phyloP scores from a whole-genome alignment of 495 filamentous ascomycete genomes.

The Tuber calosporum region DNA sequence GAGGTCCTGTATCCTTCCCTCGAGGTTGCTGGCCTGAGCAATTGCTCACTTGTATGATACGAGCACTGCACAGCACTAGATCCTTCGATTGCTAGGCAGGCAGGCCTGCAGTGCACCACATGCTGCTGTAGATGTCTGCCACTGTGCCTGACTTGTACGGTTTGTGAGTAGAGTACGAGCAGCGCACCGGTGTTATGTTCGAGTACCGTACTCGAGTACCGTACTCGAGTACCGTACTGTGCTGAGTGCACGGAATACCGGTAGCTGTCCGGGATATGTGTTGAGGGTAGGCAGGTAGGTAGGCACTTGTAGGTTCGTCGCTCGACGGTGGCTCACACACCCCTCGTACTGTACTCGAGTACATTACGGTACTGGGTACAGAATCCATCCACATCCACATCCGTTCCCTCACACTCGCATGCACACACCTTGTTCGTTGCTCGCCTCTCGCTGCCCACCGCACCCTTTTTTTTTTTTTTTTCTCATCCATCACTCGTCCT shows the following conservation, averaged over 20 bases:
- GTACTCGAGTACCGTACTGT: too few species aligned
- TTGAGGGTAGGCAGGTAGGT: not conserved
- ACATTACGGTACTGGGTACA: too few species aligned
- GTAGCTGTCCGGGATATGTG: not conserved
- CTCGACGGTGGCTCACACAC: not conserved
- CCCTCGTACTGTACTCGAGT: not conserved
- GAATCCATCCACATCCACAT: slow-evolving; percentile 1
- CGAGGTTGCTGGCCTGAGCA: not conserved
- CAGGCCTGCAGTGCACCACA: not conserved
- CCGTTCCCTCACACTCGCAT: slow-evolving; percentile 1
- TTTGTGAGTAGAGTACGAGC: not conserved
- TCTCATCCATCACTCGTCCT: slow-evolving; percentile 1
- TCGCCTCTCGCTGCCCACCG: not conserved
- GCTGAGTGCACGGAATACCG: too few species aligned
- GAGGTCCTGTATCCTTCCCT: not conserved
- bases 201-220: too few species aligned
- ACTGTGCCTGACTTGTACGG: not conserved
- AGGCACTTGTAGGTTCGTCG: not conserved
- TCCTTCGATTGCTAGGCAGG: not conserved
- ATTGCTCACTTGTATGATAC: not conserved
- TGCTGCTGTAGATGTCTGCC: not conserved
- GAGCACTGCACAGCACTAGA: not conserved
- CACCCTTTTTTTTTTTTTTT: not conserved
- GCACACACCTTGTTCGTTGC: not conserved
- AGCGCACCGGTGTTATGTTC: too few species aligned